A percentile compares a stretch with the other conserved stretches of the same genome.
These are phyloP conservation scores for Fusarium denticulatum DNA, from an alignment of 2,329 filamentous ascomycete genomes.

Conservation along the genomic window DNA sequence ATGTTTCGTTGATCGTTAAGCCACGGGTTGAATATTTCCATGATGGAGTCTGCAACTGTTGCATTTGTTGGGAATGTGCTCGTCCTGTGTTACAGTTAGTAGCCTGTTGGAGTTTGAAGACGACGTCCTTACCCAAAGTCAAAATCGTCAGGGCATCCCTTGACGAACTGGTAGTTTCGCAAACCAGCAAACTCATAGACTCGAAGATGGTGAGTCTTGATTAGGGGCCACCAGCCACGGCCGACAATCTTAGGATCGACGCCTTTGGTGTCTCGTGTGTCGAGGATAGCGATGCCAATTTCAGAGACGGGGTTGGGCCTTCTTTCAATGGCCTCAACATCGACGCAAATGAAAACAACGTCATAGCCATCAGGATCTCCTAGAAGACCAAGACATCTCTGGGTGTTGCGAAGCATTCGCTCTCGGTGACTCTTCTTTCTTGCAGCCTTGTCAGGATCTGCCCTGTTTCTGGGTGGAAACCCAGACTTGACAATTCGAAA, in stretches of 20 bases:
- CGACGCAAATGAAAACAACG: constrained; percentile 77
- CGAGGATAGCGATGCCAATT: constrained; percentile 83
- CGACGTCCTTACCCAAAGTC: constrained; percentile 74
- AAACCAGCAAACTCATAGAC: constrained; percentile 74
- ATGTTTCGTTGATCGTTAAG: constrained; percentile 59
- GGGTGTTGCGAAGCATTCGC: constrained; percentile 69
- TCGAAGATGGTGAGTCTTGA: constrained; percentile 79
- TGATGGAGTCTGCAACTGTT: constrained; percentile 50
- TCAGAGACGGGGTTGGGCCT: constrained; percentile 78
- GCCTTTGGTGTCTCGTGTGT: constrained; percentile 67
- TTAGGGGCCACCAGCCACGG: constrained; percentile 71
- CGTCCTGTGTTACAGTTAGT: constrained; percentile 45
- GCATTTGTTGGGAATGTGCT: constrained; percentile 53
- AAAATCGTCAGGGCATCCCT: constrained; percentile 78
- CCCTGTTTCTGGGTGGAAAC: constrained; percentile 43
- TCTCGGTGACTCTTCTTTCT: constrained; percentile 61
- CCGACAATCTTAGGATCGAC: constrained; percentile 70
- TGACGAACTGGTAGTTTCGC: constrained; percentile 74
- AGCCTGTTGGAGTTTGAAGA: neutral
- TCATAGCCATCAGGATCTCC: constrained; percentile 16
- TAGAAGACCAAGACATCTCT: constrained; percentile 75
- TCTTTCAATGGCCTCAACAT: constrained; percentile 83
- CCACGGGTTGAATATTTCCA: constrained; percentile 49
- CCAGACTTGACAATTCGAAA: constrained; percentile 38
- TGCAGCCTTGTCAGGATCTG: constrained; percentile 56